These are phyloP conservation scores for Lanzia echinophila DNA, from an alignment of 2,329 filamentous ascomycete genomes.

Conservation along the genomic window DNA sequence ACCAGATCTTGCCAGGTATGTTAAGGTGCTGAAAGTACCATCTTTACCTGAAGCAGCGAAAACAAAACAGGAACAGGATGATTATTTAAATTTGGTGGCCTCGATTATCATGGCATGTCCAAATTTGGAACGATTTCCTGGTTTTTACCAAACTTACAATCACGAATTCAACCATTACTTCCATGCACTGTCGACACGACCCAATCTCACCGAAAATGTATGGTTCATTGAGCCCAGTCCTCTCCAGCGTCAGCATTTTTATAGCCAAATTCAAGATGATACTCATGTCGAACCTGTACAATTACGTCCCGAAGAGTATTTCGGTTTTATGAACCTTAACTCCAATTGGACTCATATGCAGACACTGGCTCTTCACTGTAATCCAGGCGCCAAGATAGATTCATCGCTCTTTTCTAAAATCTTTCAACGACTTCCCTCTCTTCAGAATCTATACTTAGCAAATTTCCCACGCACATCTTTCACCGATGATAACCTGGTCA, in stretches of 20 bases:
- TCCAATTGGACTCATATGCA: constrained; percentile 48
- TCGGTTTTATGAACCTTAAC: constrained; percentile 45
- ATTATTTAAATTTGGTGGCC: constrained; percentile 52
- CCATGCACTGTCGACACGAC: constrained; percentile 52
- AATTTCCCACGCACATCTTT: constrained; percentile 50
- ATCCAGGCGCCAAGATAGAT: constrained; percentile 47
- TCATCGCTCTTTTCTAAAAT: constrained; percentile 46
- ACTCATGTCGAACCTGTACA: constrained; percentile 30
- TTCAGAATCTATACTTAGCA: constrained; percentile 54
- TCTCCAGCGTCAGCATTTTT: constrained; percentile 32
- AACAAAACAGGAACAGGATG: constrained; percentile 32
- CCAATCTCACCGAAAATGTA: constrained; percentile 49
- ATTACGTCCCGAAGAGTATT: constrained; percentile 36
- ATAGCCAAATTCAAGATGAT: constrained; percentile 20
- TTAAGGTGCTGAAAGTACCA: constrained; percentile 52
- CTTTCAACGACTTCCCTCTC: constrained; percentile 44
- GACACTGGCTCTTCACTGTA: constrained; percentile 52
- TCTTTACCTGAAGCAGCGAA: constrained; percentile 36
- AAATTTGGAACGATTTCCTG: constrained; percentile 53
- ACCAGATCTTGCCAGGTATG: constrained; percentile 45
- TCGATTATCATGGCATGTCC: constrained; percentile 59
- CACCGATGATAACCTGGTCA: constrained; percentile 47
- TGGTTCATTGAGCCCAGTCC: constrained; percentile 43
- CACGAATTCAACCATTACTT: constrained; percentile 51
- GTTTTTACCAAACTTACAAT: constrained; percentile 47